These are phyloP conservation scores for Calonectria honghensis DNA, from an alignment of 2,329 filamentous ascomycete genomes.

Conservation along the genomic window DNA sequence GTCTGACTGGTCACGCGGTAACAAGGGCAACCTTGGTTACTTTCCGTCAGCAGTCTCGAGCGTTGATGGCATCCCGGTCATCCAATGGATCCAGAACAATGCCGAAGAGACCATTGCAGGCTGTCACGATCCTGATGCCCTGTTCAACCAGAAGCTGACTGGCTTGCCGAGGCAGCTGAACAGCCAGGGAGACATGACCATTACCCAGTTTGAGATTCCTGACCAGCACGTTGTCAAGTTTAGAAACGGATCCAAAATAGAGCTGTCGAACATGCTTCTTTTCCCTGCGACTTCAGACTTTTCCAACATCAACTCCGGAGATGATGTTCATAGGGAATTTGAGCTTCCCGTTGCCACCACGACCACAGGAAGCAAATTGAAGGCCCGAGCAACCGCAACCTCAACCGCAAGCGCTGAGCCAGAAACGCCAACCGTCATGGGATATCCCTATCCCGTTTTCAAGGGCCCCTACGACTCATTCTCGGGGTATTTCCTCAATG, in stretches of 20 bases:
- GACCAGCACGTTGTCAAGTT: slow-evolving; percentile 29
- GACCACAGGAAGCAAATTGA: not conserved
- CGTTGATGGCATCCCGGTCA: slow-evolving; percentile 46
- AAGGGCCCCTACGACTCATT: not conserved
- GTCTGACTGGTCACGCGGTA: slow-evolving; percentile 34
- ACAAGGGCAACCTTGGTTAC: slow-evolving; percentile 43
- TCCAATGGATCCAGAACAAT: slow-evolving; percentile 50
- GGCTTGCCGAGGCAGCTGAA: not conserved
- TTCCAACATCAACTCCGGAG: slow-evolving; percentile 17
- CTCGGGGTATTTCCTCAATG: slow-evolving; percentile 34
- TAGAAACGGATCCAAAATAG: slow-evolving; percentile 11
- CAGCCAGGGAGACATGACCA: not conserved
- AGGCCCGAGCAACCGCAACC: not conserved
- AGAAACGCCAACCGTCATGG: not conserved
- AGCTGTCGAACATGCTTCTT: not conserved
- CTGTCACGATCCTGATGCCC: slow-evolving; percentile 29
- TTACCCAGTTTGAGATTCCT: slow-evolving; percentile 21
- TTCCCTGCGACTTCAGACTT: not conserved
- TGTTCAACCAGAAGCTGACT: slow-evolving; percentile 7
- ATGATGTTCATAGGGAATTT: slow-evolving; percentile 17
- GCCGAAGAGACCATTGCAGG: slow-evolving; percentile 32
- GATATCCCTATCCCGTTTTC: slow-evolving; percentile 22
- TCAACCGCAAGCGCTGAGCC: not conserved
- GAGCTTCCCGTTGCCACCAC: slow-evolving; percentile 10
- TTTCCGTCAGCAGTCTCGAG: slow-evolving; percentile 47